Percentiles rank a stretch among this genome's conserved stretches.
phyloP scores from a whole-genome alignment of 2,329 filamentous ascomycete genomes.

The Penicillium polonicum region DNA sequence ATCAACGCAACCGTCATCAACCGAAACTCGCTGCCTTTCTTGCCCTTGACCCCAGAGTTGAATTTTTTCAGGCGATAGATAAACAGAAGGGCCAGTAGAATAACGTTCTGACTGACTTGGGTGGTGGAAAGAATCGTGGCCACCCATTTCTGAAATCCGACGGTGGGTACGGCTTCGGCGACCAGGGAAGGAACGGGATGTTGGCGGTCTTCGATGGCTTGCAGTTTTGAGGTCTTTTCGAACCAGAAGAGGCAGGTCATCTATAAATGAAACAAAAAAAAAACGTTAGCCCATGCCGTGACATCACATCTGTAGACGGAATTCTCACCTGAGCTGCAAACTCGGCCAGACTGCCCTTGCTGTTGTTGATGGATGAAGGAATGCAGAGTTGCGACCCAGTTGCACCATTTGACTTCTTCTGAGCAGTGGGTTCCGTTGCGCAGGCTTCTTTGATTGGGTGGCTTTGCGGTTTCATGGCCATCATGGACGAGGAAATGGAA shows the following conservation, averaged over 20 bases:
- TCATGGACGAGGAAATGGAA: constrained; percentile 22
- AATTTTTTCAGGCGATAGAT: constrained; percentile 89
- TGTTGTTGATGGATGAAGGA: constrained; percentile 71
- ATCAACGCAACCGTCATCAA: constrained; percentile 92
- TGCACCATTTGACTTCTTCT: constrained; percentile 33
- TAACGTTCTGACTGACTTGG: constrained; percentile 93
- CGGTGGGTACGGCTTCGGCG: constrained; percentile 70
- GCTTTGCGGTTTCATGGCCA: constrained; percentile 25
- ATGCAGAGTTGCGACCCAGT: constrained; percentile 62
- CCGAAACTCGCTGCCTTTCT: constrained; percentile 88
- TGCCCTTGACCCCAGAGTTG: constrained; percentile 85
- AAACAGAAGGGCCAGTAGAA: constrained; percentile 84
- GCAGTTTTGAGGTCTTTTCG: constrained; percentile 77
- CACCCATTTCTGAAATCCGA: constrained; percentile 91
- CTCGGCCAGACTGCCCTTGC: constrained; percentile 73
- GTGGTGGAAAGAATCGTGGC: constrained; percentile 87
- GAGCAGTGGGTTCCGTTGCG: constrained; percentile 20
- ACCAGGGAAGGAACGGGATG: constrained; percentile 57
- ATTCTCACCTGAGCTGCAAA: constrained; percentile 72
- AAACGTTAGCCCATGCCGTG: constrained; percentile 1
- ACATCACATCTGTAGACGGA: not conserved
- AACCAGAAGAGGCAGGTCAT: constrained; percentile 99
- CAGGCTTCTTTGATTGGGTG: constrained; percentile 25
- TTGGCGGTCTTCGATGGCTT: constrained; percentile 64
- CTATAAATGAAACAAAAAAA: constrained; percentile 45